Base-by-base conservation (phyloP, 345 rosid genomes). In the Populus davidiana region DNA sequence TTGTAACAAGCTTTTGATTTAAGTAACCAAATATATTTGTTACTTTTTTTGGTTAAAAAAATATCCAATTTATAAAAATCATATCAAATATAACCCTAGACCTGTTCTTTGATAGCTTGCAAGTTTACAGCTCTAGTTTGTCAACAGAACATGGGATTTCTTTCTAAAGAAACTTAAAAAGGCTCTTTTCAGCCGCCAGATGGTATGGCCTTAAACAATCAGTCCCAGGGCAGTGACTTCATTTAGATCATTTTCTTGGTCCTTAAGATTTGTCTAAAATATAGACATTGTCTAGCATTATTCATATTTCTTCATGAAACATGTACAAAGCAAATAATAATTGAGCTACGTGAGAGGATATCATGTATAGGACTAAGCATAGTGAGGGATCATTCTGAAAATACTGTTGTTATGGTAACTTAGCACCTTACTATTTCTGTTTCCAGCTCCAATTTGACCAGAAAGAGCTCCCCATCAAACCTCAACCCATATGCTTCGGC, bases 381-480 rank as follows among this genome's bases (percentile, higher is more conserved):
- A 41, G 36, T 63, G 36, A 10, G 31, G 10, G 31, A 23, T 0
- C 27, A n/a, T 17, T 52, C 70, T 6, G 21, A 11, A 71, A 33
- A n/a, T 65, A 72, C 50, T 5, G 64, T 18, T 20, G 11, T 75
- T 36, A 25, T 17, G 69, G 63, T 41, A 10, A 41, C 77, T 66
- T 6, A 73, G 20, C 70, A 68, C 47, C 70, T 39, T 18, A 31
- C 49, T 12, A 0, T 50, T 39, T 43, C 49, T 65, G 64, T 71
- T 80, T 69, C 87, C 79, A 79, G 80, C 85, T 71, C 67, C 77
- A 91, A 90, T 70, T 92, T 96, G 50, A 90, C 90, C 44, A 92
- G 83, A 71, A 92, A 91, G 39, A 92, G 90, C 86, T 93, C 97
- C 31, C 92, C 93, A 29, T 92, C 91, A 47, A 96, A 96, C 75